Base-by-base conservation (phyloP, 2,329 filamentous ascomycete genomes). In the Aspergillus piperis region DNA sequence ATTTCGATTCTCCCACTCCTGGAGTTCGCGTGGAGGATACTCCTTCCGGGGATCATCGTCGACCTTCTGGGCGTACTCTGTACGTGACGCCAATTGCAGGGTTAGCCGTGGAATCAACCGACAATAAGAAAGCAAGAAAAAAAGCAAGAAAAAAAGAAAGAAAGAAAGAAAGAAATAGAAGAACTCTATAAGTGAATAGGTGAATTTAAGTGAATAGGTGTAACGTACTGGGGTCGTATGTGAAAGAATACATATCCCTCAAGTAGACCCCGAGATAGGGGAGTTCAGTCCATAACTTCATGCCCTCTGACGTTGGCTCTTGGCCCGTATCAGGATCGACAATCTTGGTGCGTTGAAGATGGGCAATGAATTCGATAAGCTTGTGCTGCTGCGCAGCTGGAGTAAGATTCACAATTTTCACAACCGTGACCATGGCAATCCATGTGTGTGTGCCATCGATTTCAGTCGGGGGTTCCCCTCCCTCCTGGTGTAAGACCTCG, bases 1-100 rank as follows among this genome's bases (percentile, higher is more conserved):
- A 21, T 52, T 52, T 17, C 30, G 50, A 13, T 52, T 52, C 32
- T 52, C 50, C 50, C 50, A 52, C 11, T 52, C 27, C 10, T 52
- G 27, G n/a, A 52, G 19, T 8, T 36, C 13, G 6, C 8, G 4
- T 15, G 50, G 50, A 0, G 50, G 30, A 23, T 52, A 32, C n/a
- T 36, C 15, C 32, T 5, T 32, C 8, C 11, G 32, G 32, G 32
- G 32, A 36, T 36, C 32, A 2, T 36, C 32, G 11, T 36, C 32
- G 32, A 6, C 32, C 32, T 36, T 11, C 32, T 13, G 32, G 32
- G 27, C 19, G 15, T 39, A 23, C 11, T 52, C 50, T 15, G 23
- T 36, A 36, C 32, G 11, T 36, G 32, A 13, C 11, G 11, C 32
- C 32, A 13, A 13, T 36, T 36, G 41, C 10, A 8, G 10, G 6